Percentiles rank a stretch among this genome's conserved stretches.
These are phyloP conservation scores for Pseudozyma thailandica DNA, from an alignment of 1,284 basidiomycete species.

Conservation along the genomic window DNA sequence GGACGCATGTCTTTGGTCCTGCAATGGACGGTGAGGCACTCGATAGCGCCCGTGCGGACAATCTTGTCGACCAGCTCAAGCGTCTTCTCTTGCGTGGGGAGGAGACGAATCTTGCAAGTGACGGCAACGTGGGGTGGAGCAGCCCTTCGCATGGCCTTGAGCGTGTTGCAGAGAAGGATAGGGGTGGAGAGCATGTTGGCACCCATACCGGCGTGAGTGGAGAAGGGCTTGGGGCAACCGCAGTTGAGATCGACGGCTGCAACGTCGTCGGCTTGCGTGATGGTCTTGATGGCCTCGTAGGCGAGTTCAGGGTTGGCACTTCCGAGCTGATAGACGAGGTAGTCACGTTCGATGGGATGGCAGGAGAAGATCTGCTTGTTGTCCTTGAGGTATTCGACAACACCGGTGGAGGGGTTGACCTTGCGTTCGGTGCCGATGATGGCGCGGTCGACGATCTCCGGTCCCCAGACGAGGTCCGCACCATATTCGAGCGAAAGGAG, in stretches of 20 bases:
- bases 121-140: conserved; percentile 72
- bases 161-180: conserved; percentile 82
- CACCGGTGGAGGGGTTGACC: conserved; percentile 88
- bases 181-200: conserved; percentile 92
- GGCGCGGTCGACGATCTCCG: conserved; percentile 95
- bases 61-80: conserved; percentile 86
- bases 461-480: conserved; percentile 94
- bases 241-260: conserved; percentile 95
- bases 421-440: conserved; percentile 84
- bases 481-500: conserved; percentile 90
- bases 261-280: conserved; percentile 80
- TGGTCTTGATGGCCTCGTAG: conserved; percentile 85
- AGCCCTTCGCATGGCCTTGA: conserved; percentile 63
- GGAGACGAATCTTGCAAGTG: conserved; percentile 82
- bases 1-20: conserved; percentile 92
- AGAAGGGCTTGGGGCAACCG: conserved; percentile 89
- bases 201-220: conserved; percentile 94
- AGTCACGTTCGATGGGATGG: conserved; percentile 81
- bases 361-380: conserved; percentile 86
- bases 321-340: conserved; percentile 79
- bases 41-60: conserved; percentile 82
- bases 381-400: conserved; percentile 82
- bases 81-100: conserved; percentile 87
- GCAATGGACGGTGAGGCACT: conserved; percentile 92
- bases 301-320: conserved; percentile 88